Conservation (phyloP, 371 early-diverging fungal species). For the Entomophthora muscae region DNA sequence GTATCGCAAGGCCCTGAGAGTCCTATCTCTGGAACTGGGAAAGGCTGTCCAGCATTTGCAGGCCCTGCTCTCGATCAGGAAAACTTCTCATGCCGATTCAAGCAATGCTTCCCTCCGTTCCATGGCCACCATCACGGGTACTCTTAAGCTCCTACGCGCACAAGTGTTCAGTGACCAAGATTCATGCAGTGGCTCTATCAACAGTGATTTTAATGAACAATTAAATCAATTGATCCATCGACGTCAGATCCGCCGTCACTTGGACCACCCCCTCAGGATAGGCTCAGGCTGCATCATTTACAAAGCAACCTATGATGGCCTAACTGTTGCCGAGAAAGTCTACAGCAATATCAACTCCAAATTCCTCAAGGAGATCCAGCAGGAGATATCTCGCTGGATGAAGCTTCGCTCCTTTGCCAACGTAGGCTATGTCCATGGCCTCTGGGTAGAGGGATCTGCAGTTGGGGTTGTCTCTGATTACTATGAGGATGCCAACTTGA, state of each 20-base stretch:
- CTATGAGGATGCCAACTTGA: conserved; percentile 1
- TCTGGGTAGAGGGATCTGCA: conserved; percentile 6
- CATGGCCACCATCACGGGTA: conserved; percentile 5
- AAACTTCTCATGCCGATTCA: background rate
- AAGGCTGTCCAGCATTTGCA: conserved; percentile 5
- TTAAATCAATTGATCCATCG: background rate
- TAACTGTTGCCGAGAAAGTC: conserved; percentile 6
- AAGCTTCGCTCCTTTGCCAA: background rate
- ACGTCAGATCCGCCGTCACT: background rate
- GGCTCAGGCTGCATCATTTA: conserved; percentile 1
- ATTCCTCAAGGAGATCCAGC: conserved; percentile 2
- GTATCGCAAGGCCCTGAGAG: background rate
- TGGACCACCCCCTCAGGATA: background rate
- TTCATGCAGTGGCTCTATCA: background rate
- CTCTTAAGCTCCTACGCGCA: background rate
- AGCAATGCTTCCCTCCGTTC: background rate
- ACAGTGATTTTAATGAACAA: background rate
- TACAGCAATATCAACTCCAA: conserved; percentile 3
- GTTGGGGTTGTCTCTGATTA: conserved; percentile 6
- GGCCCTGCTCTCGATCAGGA: background rate
- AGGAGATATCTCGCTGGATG: background rate
- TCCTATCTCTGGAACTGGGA: conserved; percentile 1
- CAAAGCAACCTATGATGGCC: conserved; percentile 4
- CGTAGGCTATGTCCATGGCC: conserved; percentile 3
- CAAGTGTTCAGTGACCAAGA: conserved; percentile 1